A percentile compares a stretch with the other conserved stretches of the same genome.
phyloP scores from a whole-genome alignment of 2,329 filamentous ascomycete genomes.

The Penicillium sp. region DNA sequence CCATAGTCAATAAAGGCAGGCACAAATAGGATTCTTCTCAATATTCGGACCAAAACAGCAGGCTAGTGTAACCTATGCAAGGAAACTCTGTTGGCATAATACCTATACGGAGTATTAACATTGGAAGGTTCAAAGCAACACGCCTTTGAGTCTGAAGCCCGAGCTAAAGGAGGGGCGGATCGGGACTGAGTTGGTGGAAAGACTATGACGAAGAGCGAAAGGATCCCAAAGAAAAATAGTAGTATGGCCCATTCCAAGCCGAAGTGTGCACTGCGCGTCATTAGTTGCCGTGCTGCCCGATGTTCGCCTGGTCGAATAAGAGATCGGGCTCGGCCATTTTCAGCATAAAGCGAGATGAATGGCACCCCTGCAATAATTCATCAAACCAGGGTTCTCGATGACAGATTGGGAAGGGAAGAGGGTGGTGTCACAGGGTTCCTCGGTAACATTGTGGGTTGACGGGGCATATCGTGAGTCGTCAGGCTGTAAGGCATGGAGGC shows the following conservation, averaged over 20 bases:
- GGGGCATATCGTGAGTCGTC: conserved; percentile 20
- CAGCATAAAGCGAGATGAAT: neutral
- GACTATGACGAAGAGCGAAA: conserved; percentile 13
- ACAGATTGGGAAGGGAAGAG: conserved; percentile 4
- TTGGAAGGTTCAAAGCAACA: neutral
- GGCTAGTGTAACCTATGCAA: conserved; percentile 18
- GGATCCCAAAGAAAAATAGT: neutral
- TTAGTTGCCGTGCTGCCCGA: conserved; percentile 20
- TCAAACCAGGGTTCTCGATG: neutral
- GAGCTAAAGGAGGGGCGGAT: conserved; percentile 19
- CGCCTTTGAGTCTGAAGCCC: neutral
- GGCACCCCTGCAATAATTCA: neutral
- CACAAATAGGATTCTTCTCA: neutral
- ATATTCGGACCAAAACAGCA: conserved; percentile 10
- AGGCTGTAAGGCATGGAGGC: conserved; percentile 25
- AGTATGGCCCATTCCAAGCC: conserved; percentile 1
- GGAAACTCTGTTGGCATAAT: conserved; percentile 4
- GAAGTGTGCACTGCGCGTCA: conserved; percentile 18
- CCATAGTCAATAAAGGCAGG: neutral
- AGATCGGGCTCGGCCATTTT: neutral
- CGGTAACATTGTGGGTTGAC: conserved; percentile 18
- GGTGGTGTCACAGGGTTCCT: conserved; percentile 23
- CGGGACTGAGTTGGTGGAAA: conserved; percentile 9
- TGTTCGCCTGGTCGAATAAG: conserved; percentile 7
- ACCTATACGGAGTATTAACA: neutral